Percentiles rank a stretch among this genome's conserved stretches.
phyloP scores from a whole-genome alignment of 2,329 filamentous ascomycete genomes.

The Emergomyces orientalis region DNA sequence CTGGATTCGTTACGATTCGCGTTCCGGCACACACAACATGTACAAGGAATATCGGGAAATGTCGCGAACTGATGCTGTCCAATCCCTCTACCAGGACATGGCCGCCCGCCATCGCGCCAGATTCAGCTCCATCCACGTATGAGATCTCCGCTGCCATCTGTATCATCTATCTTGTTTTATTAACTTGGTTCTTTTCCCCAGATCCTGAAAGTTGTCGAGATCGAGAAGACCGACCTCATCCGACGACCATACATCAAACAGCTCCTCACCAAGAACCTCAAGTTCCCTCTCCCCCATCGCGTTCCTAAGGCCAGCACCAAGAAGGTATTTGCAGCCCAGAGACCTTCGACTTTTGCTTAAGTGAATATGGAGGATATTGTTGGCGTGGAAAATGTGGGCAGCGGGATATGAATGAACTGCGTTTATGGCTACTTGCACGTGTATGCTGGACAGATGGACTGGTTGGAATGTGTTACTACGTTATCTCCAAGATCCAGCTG shows the following conservation, averaged over 20 bases:
- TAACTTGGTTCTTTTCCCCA: constrained; percentile 35
- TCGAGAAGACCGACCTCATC: constrained; percentile 89
- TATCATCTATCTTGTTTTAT: neutral
- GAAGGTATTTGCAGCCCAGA: constrained; percentile 87
- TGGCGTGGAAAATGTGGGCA: constrained; percentile 10
- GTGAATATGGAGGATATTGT: constrained; percentile 28
- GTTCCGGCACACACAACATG: constrained; percentile 99
- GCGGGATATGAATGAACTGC: constrained; percentile 7
- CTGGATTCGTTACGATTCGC: constrained; percentile 99
- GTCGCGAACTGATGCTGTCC: constrained; percentile 88
- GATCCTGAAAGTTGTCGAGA: constrained; percentile 97
- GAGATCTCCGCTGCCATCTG: constrained; percentile 26
- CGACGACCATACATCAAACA: constrained; percentile 99
- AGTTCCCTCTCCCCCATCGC: constrained; percentile 98
- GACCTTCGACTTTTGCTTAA: constrained; percentile 97
- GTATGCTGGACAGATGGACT: constrained; percentile 1
- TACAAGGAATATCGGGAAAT: constrained; percentile 99
- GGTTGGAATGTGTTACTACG: neutral
- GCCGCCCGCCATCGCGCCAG: constrained; percentile 95
- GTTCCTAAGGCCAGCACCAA: constrained; percentile 70
- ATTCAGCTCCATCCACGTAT: constrained; percentile 97
- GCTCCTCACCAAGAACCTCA: constrained; percentile 86
- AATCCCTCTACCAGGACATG: constrained; percentile 99
- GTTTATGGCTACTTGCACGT: constrained; percentile 10
- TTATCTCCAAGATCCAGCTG: neutral